Conservation (phyloP, 2,329 filamentous ascomycete genomes). For the Aspergillus floridensis region DNA sequence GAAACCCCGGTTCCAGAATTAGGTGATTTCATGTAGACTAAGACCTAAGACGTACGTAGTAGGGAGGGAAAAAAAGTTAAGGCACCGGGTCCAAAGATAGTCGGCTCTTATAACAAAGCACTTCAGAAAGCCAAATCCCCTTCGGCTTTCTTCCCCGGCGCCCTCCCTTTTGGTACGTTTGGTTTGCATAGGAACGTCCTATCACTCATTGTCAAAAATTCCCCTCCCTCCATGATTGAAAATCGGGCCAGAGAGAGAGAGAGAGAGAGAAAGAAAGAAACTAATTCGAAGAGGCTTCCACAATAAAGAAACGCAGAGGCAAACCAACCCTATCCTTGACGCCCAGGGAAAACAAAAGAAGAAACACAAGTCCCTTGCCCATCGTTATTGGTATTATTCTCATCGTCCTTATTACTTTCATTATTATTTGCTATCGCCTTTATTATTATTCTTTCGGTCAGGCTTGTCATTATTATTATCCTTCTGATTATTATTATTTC, state of each 20-base stretch:
- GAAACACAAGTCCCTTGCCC: not conserved
- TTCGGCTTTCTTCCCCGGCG: slow-evolving; percentile 15
- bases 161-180: slow-evolving; percentile 22
- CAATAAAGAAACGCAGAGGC: not conserved
- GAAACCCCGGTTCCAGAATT: slow-evolving; percentile 2
- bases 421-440: not conserved
- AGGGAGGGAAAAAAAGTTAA: slow-evolving; percentile 8
- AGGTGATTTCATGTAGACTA: not conserved
- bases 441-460: not conserved
- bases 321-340: not conserved
- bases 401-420: not conserved
- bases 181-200: slow-evolving; percentile 17
- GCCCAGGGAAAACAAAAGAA: not conserved
- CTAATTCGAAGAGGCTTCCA: not conserved
- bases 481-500: not conserved
- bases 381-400: not conserved
- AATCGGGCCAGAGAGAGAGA: not conserved
- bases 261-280: not conserved
- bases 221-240: not conserved
- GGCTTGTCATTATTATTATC: not conserved
- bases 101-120: slow-evolving; percentile 19
- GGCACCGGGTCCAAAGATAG: slow-evolving; percentile 15
- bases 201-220: slow-evolving; percentile 23
- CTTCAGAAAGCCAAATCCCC: slow-evolving; percentile 18
- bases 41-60: not conserved